Evolutionary conservation across 1,284 basidiomycete species (phyloP).

Genomic region (Trichosporon faecale): DNA sequence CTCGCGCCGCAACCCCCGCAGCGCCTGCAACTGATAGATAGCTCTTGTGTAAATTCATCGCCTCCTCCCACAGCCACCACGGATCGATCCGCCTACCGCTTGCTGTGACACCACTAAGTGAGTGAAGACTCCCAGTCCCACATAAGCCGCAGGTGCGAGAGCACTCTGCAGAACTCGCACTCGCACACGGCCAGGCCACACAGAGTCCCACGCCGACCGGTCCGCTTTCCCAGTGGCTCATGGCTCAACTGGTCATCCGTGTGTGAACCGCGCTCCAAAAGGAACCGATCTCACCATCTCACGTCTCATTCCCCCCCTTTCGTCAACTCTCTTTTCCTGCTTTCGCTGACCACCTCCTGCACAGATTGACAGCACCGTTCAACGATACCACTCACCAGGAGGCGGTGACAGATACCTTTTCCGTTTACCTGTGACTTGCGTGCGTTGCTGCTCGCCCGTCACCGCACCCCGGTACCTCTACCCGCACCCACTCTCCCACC

Average conservation of each 20-base stretch:
- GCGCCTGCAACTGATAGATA: neutral
- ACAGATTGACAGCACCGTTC: neutral
- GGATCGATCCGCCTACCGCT: neutral
- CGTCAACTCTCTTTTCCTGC: neutral
- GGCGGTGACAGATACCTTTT: neutral
- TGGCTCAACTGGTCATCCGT: neutral
- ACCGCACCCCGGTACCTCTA: neutral
- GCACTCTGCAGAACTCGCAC: neutral
- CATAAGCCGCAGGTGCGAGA: too few relatives aligned
- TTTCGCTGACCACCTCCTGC: neutral
- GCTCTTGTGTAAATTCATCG: neutral
- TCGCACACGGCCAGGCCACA: neutral
- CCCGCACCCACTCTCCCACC: neutral
- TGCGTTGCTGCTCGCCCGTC: neutral
- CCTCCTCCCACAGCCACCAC: neutral
- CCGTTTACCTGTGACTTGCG: neutral
- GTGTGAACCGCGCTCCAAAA: slow-evolving; percentile 5
- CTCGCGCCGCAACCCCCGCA: neutral
- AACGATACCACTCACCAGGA: slow-evolving; percentile 8
- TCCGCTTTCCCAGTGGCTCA: neutral
- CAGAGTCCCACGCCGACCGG: neutral
- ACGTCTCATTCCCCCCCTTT: neutral
- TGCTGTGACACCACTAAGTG: neutral
- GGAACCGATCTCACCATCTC: neutral
- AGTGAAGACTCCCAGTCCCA: neutral